These are phyloP conservation scores for Carex myosuroides DNA, from an alignment of 176 grass and related monocot genomes.

Conservation along the genomic window DNA sequence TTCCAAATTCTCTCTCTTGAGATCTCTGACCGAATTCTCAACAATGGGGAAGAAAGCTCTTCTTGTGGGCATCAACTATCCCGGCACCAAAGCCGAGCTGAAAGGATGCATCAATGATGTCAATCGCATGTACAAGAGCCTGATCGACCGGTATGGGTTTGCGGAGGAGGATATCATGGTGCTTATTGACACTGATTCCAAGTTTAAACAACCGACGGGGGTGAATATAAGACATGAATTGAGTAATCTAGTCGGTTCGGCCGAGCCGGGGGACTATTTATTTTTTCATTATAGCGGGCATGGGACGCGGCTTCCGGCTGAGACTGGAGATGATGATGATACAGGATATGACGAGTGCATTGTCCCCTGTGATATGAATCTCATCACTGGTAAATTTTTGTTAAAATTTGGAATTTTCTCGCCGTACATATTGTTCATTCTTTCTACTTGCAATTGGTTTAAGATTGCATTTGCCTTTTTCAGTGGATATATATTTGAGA, in stretches of 20 bases:
- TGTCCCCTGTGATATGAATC: constrained; percentile 78
- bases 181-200: constrained; percentile 48
- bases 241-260: constrained; percentile 39
- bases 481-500: background rate
- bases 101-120: constrained; percentile 83
- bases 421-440: background rate
- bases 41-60: constrained; percentile 35
- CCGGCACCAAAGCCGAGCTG: constrained; percentile 65
- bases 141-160: constrained; percentile 59
- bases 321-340: constrained; percentile 89
- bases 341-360: constrained; percentile 94
- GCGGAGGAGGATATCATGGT: constrained; percentile 36
- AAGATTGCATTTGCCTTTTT: background rate
- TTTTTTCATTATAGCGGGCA: constrained; percentile 97
- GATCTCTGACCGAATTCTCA: background rate
- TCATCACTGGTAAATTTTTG: constrained; percentile 41
- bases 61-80: constrained; percentile 82
- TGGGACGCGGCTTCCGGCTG: constrained; percentile 55
- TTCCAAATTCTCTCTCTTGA: background rate
- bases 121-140: constrained; percentile 48
- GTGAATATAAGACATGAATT: constrained; percentile 42
- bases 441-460: background rate
- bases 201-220: constrained; percentile 39
- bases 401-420: background rate
- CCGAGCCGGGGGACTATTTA: constrained; percentile 49